Percentiles rank a stretch among this genome's conserved stretches.
Evolutionary conservation across 176 grass and related monocot species (phyloP).

Genomic region (maize (Zea mays)): DNA sequence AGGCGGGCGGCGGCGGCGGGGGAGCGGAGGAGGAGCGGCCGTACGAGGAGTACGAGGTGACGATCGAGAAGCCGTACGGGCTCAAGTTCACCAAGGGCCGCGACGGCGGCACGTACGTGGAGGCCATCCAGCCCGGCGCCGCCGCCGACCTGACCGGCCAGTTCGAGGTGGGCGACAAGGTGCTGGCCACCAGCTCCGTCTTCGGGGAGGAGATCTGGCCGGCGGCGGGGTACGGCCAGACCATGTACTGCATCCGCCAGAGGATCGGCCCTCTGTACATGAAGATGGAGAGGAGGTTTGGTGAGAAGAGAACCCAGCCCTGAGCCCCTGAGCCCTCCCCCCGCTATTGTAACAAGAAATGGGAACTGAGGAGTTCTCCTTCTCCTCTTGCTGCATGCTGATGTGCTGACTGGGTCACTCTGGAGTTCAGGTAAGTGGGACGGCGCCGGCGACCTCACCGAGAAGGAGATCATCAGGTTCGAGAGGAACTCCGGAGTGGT

Average conservation of each 20-base stretch:
- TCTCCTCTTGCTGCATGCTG: too few species aligned
- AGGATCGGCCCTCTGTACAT: conserved; percentile 79
- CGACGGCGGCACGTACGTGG: conserved; percentile 83
- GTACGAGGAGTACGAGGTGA: conserved; percentile 84
- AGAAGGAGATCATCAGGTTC: conserved; percentile 94
- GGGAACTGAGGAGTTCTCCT: too few species aligned
- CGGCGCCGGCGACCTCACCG: conserved; percentile 59
- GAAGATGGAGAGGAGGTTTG: conserved; percentile 83
- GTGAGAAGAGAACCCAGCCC: conserved; percentile 22
- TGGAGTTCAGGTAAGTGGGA: conserved; percentile 53
- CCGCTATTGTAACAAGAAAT: too few species aligned
- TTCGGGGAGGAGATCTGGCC: conserved; percentile 96
- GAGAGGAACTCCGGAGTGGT: conserved; percentile 92
- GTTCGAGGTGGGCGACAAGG: conserved; percentile 91
- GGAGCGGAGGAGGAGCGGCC: conserved; percentile 27
- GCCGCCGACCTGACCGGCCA: conserved; percentile 64
- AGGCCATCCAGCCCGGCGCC: conserved; percentile 72
- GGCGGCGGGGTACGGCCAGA: conserved; percentile 83
- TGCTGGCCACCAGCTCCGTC: conserved; percentile 79
- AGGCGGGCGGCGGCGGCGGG: conserved; percentile 36
- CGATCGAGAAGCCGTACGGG: conserved; percentile 83
- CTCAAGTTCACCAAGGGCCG: conserved; percentile 83
- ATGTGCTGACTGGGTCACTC: not conserved
- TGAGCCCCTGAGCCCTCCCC: too few species aligned
- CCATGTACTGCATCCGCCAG: conserved; percentile 95